Evolutionary conservation across 768 basidiomycete species (phyloP).

Genomic region (Leucocoprinus birnbaumii): DNA sequence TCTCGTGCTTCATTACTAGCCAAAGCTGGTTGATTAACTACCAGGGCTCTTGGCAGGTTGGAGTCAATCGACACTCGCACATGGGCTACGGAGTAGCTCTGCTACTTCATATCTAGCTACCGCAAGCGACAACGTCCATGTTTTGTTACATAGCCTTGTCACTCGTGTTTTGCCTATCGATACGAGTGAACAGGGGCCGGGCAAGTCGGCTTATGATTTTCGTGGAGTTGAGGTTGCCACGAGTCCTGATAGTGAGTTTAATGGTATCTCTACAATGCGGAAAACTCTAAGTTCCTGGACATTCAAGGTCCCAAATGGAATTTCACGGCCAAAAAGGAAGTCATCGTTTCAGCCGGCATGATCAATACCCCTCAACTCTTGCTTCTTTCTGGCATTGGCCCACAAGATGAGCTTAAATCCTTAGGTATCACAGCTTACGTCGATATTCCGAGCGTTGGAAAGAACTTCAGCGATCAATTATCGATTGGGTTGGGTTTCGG

Average conservation of each 20-base stretch:
- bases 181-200: background rate
- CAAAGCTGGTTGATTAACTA: too few relatives aligned
- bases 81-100: slow-evolving; percentile 21
- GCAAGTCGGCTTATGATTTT: background rate
- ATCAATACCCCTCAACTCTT: slow-evolving; percentile 19
- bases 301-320: background rate
- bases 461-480: slow-evolving; percentile 16
- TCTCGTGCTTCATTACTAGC: too few relatives aligned
- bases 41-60: slow-evolving; percentile 14
- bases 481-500: background rate
- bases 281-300: too few relatives aligned
- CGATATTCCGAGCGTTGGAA: slow-evolving; percentile 18
- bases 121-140: slow-evolving; percentile 23
- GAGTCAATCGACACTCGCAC: slow-evolving; percentile 17
- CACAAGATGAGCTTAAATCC: slow-evolving; percentile 8
- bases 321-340: slow-evolving; percentile 15
- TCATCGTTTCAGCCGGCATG: slow-evolving; percentile 17
- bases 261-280: background rate
- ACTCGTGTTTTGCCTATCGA: slow-evolving; percentile 15
- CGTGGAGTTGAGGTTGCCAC: slow-evolving; percentile 11
- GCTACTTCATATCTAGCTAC: slow-evolving; percentile 20
- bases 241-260: slow-evolving; percentile 1
- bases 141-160: slow-evolving; percentile 25
- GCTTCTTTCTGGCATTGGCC: slow-evolving; percentile 20
- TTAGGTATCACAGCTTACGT: slow-evolving; percentile 12